These are phyloP conservation scores for Castanea crenata DNA, from an alignment of 306 rosid genomes.

Conservation along the genomic window DNA sequence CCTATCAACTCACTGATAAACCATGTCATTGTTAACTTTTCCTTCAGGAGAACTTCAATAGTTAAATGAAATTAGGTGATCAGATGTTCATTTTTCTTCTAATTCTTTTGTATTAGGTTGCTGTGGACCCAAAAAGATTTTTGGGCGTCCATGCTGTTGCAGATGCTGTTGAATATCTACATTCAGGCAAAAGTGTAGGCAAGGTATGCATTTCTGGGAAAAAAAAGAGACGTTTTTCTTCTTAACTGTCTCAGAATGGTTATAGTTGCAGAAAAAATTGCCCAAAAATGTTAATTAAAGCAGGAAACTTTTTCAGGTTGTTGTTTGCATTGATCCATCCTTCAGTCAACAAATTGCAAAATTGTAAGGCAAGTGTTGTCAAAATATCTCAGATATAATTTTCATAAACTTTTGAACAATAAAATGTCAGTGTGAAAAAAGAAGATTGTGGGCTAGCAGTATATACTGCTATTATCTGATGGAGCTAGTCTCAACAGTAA, in stretches of 20 bases:
- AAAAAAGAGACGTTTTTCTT: not conserved
- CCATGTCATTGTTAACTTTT: not conserved
- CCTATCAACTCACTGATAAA: too few relatives aligned
- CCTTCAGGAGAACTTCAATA: not conserved
- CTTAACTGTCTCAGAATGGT: not conserved
- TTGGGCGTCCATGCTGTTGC: constrained; percentile 68
- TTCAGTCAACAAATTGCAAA: constrained; percentile 57
- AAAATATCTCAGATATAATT: not conserved
- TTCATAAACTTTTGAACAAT: not conserved
- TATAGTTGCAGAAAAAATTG: not conserved
- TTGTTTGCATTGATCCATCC: constrained; percentile 76
- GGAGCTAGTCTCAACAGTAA: too few relatives aligned
- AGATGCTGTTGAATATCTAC: constrained; percentile 93
- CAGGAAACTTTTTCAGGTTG: constrained; percentile 55
- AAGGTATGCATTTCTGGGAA: constrained; percentile 54
- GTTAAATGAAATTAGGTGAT: not conserved
- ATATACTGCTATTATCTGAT: too few relatives aligned
- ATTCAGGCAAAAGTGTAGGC: constrained; percentile 94
- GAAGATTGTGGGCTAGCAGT: too few relatives aligned
- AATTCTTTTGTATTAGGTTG: constrained; percentile 46
- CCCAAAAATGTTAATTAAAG: not conserved
- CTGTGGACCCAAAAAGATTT: constrained; percentile 76
- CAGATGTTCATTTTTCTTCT: not conserved
- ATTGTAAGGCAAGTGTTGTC: constrained; percentile 41
- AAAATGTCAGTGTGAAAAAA: not conserved